A percentile compares a stretch with the other conserved stretches of the same genome.
These are phyloP conservation scores for Crithidia sp. DNA, from an alignment of 208 protist species.

Conservation along the genomic window DNA sequence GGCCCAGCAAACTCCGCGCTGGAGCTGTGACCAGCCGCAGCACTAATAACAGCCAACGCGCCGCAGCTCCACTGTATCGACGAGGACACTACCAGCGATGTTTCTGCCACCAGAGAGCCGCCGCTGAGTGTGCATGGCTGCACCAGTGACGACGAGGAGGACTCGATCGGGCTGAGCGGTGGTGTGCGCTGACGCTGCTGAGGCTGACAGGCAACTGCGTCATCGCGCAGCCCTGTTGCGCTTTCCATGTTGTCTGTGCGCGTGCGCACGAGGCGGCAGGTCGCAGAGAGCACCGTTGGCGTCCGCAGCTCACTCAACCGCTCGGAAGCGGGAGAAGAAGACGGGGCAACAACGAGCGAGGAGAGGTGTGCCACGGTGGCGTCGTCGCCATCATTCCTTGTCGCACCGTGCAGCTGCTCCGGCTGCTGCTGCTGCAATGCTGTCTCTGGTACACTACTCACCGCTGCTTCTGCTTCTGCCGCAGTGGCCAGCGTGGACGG, in stretches of 20 bases:
- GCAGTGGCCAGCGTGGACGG: neutral
- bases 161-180: neutral
- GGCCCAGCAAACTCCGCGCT: no score
- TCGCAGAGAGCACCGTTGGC: neutral
- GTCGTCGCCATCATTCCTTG: neutral
- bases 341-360: neutral
- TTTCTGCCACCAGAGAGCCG: no score
- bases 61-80: no score
- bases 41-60: no score
- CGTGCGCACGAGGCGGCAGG: neutral
- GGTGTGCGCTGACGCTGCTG: neutral
- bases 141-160: no score
- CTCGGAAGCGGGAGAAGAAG: neutral
- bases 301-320: slow-evolving; percentile 5
- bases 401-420: no score
- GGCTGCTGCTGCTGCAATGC: no score
- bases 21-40: no score
- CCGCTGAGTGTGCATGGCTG: no score
- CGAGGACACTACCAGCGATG: no score
- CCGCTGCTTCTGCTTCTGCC: neutral
- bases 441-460: neutral
- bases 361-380: neutral
- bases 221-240: neutral
- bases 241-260: neutral
- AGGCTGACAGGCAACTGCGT: neutral